Evolutionary conservation across 306 rosid species (phyloP).

Genomic region (Quercus alba): DNA sequence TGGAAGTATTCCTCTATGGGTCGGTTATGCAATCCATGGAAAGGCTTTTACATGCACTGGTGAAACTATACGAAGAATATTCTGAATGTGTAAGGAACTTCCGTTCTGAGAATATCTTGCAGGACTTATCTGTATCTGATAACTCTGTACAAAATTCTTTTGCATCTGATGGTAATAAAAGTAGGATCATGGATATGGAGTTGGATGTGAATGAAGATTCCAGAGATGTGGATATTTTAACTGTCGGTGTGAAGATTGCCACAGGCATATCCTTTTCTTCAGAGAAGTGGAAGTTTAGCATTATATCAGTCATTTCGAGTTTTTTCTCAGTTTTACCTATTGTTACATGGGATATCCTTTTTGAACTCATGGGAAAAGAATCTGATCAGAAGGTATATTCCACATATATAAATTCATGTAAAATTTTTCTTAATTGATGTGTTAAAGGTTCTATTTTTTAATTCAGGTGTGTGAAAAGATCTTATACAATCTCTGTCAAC

Average conservation of each 20-base stretch:
- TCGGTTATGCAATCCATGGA: constrained; percentile 49
- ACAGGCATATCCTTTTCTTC: constrained; percentile 39
- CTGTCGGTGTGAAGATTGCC: constrained; percentile 35
- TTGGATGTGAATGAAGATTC: constrained; percentile 72
- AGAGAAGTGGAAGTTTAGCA: constrained; percentile 66
- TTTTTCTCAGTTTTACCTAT: constrained; percentile 63
- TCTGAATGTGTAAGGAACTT: constrained; percentile 38
- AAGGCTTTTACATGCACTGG: constrained; percentile 65
- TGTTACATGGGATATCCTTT: constrained; percentile 67
- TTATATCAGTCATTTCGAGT: constrained; percentile 57
- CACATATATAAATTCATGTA: constrained; percentile 8
- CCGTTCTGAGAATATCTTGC: constrained; percentile 38
- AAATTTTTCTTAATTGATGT: constrained; percentile 1
- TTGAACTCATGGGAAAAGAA: constrained; percentile 61
- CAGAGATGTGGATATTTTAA: constrained; percentile 51
- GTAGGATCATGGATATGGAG: constrained; percentile 74
- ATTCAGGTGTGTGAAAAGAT: constrained; percentile 69
- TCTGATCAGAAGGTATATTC: constrained; percentile 58
- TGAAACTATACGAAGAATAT: constrained; percentile 56
- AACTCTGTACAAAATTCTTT: constrained; percentile 25
- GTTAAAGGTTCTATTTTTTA: constrained; percentile 6
- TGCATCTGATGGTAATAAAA: constrained; percentile 41
- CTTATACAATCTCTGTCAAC: constrained; percentile 60
- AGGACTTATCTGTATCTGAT: constrained; percentile 42
- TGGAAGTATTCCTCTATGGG: constrained; percentile 39